Evolutionary conservation across 2,329 filamentous ascomycete genomes (phyloP).

Genomic region (Hirsutella minnesotensis): DNA sequence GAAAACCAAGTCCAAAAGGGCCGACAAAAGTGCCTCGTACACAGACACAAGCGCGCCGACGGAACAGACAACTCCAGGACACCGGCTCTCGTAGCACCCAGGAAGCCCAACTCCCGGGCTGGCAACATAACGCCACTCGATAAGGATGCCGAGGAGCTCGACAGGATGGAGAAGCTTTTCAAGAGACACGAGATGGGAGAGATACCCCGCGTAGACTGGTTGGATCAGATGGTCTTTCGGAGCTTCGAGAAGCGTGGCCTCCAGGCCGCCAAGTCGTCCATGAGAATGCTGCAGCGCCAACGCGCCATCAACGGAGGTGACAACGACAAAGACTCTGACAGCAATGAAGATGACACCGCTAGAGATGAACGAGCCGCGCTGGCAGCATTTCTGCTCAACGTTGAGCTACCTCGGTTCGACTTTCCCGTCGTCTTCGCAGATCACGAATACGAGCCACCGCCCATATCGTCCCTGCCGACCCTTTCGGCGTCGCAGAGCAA

Average conservation of each 20-base stretch:
- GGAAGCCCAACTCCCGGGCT: conserved; percentile 38
- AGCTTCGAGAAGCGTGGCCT: conserved; percentile 69
- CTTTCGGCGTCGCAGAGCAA: conserved; percentile 47
- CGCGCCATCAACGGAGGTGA: conserved; percentile 29
- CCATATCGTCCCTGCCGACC: conserved; percentile 64
- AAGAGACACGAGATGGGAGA: conserved; percentile 99
- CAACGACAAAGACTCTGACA: conserved; percentile 14
- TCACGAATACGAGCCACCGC: conserved; percentile 78
- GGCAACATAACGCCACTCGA: conserved; percentile 41
- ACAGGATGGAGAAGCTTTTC: conserved; percentile 77
- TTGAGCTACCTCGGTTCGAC: conserved; percentile 90
- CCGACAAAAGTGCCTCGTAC: conserved; percentile 78
- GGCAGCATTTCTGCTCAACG: conserved; percentile 66
- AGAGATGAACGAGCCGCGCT: conserved; percentile 34
- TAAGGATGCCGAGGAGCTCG: conserved; percentile 70
- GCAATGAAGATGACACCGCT: conserved; percentile 17
- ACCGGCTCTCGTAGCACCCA: conserved; percentile 50
- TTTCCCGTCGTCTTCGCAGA: conserved; percentile 93
- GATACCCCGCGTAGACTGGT: conserved; percentile 84
- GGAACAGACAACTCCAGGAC: conserved; percentile 72
- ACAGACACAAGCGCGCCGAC: conserved; percentile 74
- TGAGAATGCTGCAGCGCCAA: conserved; percentile 44
- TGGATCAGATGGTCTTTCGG: conserved; percentile 88
- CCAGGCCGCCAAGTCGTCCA: conserved; percentile 50
- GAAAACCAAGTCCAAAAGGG: conserved; percentile 89